Base-by-base conservation (phyloP, 1,284 basidiomycete species). In the Exobasidium cylindrosporum region DNA sequence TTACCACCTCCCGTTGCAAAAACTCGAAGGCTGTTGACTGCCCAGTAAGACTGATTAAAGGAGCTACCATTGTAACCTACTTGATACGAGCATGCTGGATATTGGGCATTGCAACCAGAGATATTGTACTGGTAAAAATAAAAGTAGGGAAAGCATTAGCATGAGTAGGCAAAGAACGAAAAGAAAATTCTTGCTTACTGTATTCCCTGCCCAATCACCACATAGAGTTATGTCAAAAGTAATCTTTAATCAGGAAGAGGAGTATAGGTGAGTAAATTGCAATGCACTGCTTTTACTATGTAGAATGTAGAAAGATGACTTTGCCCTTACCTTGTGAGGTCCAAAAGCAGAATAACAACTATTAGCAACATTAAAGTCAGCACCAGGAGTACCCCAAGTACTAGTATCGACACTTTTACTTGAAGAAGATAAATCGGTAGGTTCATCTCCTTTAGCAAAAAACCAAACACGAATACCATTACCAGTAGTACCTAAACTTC, bases 151-250 rank as follows among this genome's bases (percentile, higher is more conserved):
- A 40, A 40, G 17, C 17, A 10, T 10, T 7, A 10, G 10, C 35
- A 40, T 7, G 35, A 40, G 10, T 10, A 40, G 35, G 35, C 35
- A 10, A 10, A 10, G 10, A 10, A 14, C 32, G 43, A 44, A 17
- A 1, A 7, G 21, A n/a, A 23, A 26, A 24, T 40, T 35, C 4
- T 23, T 46, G 32, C 53, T 55, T 26, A 55, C 56, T 2, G 69
- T 67, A 54, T 62, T 58, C 2, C 46, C 69, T 0, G 73, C 77
- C 72, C 73, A 77, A 54, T 69, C 64, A 6, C 77, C 77, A 49
- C 74, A 76, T 13, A 78, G 67, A 2, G 76, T 76, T 54, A 74
- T 78, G 58, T 77, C 69, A 29, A 79, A 72, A 43, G 74, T 53
- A 55, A 79, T 72, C 28, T 66, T 7, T 50, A 7, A n/a, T n/a